Conservation (phyloP, 2,329 filamentous ascomycete genomes). For the Dactylellina drechsleri region DNA sequence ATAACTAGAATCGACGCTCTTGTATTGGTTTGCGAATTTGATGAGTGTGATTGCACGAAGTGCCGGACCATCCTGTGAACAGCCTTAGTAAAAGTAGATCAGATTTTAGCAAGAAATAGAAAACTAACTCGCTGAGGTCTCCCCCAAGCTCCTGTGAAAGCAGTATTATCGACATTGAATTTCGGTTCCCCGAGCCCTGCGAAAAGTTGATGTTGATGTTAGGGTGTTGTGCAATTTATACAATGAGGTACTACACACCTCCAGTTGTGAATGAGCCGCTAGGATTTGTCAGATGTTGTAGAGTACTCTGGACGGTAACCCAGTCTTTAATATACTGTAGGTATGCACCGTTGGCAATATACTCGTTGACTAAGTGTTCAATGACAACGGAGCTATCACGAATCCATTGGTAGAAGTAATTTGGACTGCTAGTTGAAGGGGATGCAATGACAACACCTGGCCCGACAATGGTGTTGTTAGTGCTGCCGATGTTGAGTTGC, state of each 20-base stretch:
- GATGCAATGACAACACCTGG: conserved; percentile 63
- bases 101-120: not conserved
- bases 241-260: conserved; percentile 9
- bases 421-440: conserved; percentile 61
- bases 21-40: conserved; percentile 62
- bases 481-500: conserved; percentile 38
- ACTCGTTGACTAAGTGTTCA: conserved; percentile 62
- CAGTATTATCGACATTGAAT: conserved; percentile 62
- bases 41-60: conserved; percentile 64
- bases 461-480: conserved; percentile 37
- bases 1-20: conserved; percentile 58
- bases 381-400: conserved; percentile 64
- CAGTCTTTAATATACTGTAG: conserved; percentile 48
- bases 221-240: not conserved
- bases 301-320: conserved; percentile 33
- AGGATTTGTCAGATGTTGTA: conserved; percentile 42
- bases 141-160: conserved; percentile 61
- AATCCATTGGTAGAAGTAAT: conserved; percentile 65
- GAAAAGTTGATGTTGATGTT: not conserved
- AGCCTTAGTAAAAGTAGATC: no score
- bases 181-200: conserved; percentile 62
- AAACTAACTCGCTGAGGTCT: conserved; percentile 61
- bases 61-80: conserved; percentile 61
- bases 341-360: conserved; percentile 58
- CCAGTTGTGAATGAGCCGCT: conserved; percentile 57